These are phyloP conservation scores for Lactarius vividus DNA, from an alignment of 768 basidiomycete species.

Conservation along the genomic window DNA sequence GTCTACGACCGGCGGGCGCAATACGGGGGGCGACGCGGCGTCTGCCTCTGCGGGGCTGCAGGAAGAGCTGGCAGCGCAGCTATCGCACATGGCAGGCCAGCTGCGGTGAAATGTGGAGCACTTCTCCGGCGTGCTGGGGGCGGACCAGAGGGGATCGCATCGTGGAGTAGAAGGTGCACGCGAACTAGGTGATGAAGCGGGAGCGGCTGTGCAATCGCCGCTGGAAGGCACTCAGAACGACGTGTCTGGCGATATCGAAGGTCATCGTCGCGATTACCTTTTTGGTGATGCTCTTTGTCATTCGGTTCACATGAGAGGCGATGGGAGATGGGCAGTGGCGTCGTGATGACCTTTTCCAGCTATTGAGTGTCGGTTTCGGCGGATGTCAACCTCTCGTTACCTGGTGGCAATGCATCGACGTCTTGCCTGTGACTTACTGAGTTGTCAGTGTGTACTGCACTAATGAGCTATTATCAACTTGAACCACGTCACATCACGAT, in stretches of 20 bases:
- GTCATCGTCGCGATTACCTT: slow-evolving; percentile 64
- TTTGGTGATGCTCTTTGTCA: slow-evolving; percentile 66
- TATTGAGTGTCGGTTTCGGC: too few relatives aligned
- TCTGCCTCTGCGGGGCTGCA: too few relatives aligned
- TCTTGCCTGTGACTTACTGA: too few relatives aligned
- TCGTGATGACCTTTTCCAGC: too few relatives aligned
- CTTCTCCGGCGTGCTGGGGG: slow-evolving; percentile 33
- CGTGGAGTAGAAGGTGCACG: slow-evolving; percentile 61
- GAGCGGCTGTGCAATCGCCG: slow-evolving; percentile 61
- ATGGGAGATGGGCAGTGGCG: background rate
- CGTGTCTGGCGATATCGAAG: slow-evolving; percentile 49
- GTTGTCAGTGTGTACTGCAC: too few relatives aligned
- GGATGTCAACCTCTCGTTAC: too few relatives aligned
- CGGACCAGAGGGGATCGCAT: too few relatives aligned
- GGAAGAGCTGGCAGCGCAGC: slow-evolving; percentile 68
- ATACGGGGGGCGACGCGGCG: background rate
- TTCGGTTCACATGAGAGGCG: slow-evolving; percentile 48
- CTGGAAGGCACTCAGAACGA: slow-evolving; percentile 50
- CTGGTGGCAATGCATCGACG: too few relatives aligned
- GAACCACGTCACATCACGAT: too few relatives aligned
- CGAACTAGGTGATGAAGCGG: slow-evolving; percentile 34
- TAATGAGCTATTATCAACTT: too few relatives aligned
- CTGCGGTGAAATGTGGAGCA: slow-evolving; percentile 37
- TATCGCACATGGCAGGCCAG: slow-evolving; percentile 83
- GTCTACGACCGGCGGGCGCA: too few relatives aligned